These are phyloP conservation scores for Rhizophagus prolifer DNA, from an alignment of 192 early-diverging fungal genomes.

Conservation along the genomic window DNA sequence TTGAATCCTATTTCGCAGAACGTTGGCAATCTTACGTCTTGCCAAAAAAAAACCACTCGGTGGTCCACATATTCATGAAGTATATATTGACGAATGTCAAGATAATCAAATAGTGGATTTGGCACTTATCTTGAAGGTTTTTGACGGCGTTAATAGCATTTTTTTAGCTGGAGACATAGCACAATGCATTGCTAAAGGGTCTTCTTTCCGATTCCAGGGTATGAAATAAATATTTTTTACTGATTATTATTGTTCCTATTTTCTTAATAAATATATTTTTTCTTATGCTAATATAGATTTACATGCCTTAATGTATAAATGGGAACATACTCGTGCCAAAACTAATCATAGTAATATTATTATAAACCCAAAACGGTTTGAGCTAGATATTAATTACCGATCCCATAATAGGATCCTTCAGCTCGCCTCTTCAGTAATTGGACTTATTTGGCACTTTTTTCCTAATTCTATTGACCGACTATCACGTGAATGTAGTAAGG, in stretches of 20 bases:
- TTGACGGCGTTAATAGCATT: conserved; percentile 1
- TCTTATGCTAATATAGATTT: conserved; percentile 11
- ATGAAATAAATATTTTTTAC: not conserved
- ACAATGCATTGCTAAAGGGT: conserved; percentile 19
- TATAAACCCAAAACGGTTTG: conserved; percentile 16
- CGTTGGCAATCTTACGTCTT: conserved; percentile 16
- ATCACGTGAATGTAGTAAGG: not conserved
- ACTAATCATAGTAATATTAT: not conserved
- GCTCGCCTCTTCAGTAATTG: no score
- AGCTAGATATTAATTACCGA: no score
- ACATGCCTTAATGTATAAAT: not conserved
- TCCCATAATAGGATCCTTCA: no score
- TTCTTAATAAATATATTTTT: not conserved
- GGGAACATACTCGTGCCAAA: not conserved
- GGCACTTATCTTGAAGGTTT: conserved; percentile 16
- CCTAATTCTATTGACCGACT: no score
- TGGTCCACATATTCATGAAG: no score
- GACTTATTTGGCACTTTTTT: no score
- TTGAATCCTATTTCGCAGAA: conserved; percentile 1
- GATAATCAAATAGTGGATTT: not conserved
- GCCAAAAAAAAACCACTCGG: not conserved
- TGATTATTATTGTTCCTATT: not conserved
- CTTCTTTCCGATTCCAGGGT: conserved; percentile 22
- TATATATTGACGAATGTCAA: no score
- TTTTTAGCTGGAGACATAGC: not conserved